Evolutionary conservation across 2,329 filamentous ascomycete species (phyloP).

Genomic region (Fusarium sp.): DNA sequence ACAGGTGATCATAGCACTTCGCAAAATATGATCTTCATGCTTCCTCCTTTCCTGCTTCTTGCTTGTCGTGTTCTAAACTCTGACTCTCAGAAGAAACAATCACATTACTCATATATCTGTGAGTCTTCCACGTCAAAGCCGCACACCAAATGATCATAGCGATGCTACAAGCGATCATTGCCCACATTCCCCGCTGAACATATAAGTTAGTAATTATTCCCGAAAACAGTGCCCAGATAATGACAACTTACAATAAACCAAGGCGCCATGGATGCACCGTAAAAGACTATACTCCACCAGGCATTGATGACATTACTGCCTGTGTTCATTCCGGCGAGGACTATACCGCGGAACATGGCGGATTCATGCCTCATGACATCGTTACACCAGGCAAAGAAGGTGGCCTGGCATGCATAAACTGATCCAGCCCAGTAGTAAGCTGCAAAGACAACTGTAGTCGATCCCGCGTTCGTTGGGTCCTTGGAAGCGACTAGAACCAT

Average conservation of each 20-base stretch:
- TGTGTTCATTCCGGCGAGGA: constrained; percentile 79
- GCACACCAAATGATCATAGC: constrained; percentile 71
- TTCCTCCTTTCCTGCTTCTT: constrained; percentile 5
- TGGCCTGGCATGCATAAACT: constrained; percentile 80
- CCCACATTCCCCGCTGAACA: constrained; percentile 74
- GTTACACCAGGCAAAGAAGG: constrained; percentile 82
- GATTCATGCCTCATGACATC: constrained; percentile 76
- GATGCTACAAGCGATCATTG: constrained; percentile 75
- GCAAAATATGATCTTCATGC: not conserved
- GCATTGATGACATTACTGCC: constrained; percentile 77
- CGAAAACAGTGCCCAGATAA: rapidly evolving
- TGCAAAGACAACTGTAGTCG: constrained; percentile 69
- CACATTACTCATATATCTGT: constrained; percentile 15
- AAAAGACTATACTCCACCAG: constrained; percentile 81
- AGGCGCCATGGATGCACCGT: constrained; percentile 74
- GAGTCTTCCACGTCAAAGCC: constrained; percentile 59
- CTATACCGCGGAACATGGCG: constrained; percentile 72
- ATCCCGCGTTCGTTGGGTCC: constrained; percentile 54
- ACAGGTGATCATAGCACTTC: not conserved
- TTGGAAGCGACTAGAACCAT: constrained; percentile 70
- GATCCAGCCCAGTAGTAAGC: constrained; percentile 79
- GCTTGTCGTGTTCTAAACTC: constrained; percentile 26
- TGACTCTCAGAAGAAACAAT: constrained; percentile 11
- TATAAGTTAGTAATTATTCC: not conserved
- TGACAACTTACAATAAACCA: constrained; percentile 68